Evolutionary conservation across 139 green algal species (phyloP), one percentile per base, ranked within the genome.

Genomic region (Pleodorina starrii): DNA sequence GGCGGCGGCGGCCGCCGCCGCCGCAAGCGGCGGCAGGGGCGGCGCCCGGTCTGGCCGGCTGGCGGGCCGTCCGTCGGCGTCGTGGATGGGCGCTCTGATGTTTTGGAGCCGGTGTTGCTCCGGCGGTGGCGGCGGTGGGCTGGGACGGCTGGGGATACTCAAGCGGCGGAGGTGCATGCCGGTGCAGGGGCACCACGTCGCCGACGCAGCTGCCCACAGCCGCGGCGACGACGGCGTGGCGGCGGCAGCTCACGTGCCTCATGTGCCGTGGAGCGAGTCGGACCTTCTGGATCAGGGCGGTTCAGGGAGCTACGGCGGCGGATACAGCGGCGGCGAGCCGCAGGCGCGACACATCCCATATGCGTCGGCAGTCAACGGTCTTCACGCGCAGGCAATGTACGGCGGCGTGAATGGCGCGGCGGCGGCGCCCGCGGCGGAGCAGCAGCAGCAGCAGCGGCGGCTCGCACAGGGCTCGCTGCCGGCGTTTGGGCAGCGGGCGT

Each of bases 391-490:
- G 35, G 21, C 9, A 25, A 21, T 66, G 29, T 66, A 32, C 9
- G 54, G 54, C 54, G 29, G 54, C 54, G 29, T 66, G 54, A 66
- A 66, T 66, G 54, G 54, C 25, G 25, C 69, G 36, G 69, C 69
- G 36, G 32, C 35, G 38, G 6, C 40, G 43, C 35, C 40, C 12
- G 40, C 32, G 72, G 10, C 40, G 17, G 21, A 23, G 72, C 16
- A 57, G 72, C 16, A 80, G 40, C 74, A 82, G 29, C 44, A 82
- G 40, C 74, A 82, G 29, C 44, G 66, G 74, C 74, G 29, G 2
- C 44, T 66, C 21, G 7, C 9, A 35, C 57, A 54, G 79, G 54
- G 23, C 51, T 74, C 43, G 19, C 12, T 54, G 19, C 36, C 54
- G 35, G 14, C 46, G n/a, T 73, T 60, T 32, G 17, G 7, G 17